Percentiles rank a stretch among this genome's conserved stretches.
phyloP scores from a whole-genome alignment of 2,329 filamentous ascomycete species.

The Neopestalotiopsis sp. region DNA sequence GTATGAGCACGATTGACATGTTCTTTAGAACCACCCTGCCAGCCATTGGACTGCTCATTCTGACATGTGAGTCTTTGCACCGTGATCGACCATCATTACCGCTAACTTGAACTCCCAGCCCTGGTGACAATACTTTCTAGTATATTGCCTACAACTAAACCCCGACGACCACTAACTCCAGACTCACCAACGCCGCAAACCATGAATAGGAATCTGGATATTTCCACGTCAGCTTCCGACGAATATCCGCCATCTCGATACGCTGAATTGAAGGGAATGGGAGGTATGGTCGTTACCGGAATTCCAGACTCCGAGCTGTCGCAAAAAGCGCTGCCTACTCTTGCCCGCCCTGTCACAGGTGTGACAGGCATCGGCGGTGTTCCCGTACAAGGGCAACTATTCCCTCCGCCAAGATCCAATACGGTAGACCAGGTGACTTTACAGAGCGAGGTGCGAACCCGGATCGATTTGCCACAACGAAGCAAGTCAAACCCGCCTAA shows the following conservation, averaged over 20 bases:
- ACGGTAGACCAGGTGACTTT: slow-evolving; percentile 27
- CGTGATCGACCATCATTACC: neutral
- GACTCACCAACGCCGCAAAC: slow-evolving; percentile 47
- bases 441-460: slow-evolving; percentile 23
- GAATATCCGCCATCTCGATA: slow-evolving; percentile 53
- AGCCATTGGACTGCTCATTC: slow-evolving; percentile 52
- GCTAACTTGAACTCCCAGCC: slow-evolving; percentile 35
- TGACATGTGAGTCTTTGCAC: slow-evolving; percentile 50
- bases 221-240: slow-evolving; percentile 47
- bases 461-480: slow-evolving; percentile 20
- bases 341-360: slow-evolving; percentile 43
- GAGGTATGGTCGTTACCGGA: slow-evolving; percentile 42
- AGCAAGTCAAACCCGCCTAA: slow-evolving; percentile 28
- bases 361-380: slow-evolving; percentile 43
- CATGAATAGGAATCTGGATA: slow-evolving; percentile 42
- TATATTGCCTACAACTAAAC: slow-evolving; percentile 37
- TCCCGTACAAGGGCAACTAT: slow-evolving; percentile 46
- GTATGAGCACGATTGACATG: slow-evolving; percentile 47
- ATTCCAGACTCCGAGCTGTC: slow-evolving; percentile 39
- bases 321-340: slow-evolving; percentile 40
- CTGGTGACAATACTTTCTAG: slow-evolving; percentile 46
- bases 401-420: slow-evolving; percentile 44
- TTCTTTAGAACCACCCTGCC: slow-evolving; percentile 56
- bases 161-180: slow-evolving; percentile 37
- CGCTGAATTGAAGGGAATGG: slow-evolving; percentile 53